Percentiles rank a stretch among this genome's conserved stretches.
Conservation (phyloP, 306 rosid species). For the Mimosa bimucronata region DNA sequence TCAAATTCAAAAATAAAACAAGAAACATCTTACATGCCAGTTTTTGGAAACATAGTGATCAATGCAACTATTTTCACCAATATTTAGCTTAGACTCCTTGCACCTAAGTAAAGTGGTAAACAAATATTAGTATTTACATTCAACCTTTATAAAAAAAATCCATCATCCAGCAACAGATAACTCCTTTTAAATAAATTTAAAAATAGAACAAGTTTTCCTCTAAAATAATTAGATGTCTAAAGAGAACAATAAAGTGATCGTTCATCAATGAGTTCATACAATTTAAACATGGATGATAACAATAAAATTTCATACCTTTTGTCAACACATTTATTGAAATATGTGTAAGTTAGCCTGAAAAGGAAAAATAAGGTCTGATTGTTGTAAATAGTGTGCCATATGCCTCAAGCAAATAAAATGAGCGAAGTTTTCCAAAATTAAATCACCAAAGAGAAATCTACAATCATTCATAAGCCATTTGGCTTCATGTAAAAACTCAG, state of each 20-base stretch:
- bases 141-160: constrained; percentile 2
- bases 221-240: constrained; percentile 19
- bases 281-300: neutral
- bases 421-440: neutral
- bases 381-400: neutral
- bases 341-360: constrained; percentile 93
- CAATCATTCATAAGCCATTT: neutral
- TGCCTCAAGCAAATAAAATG: constrained; percentile 14
- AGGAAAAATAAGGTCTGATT: constrained; percentile 31
- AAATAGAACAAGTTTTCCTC: constrained; percentile 9
- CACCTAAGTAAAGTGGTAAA: constrained; percentile 62
- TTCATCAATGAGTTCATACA: constrained; percentile 4
- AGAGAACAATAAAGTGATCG: constrained; percentile 18
- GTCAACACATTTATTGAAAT: constrained; percentile 90
- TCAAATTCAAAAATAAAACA: neutral
- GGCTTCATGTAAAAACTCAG: neutral
- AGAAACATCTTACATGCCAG: constrained; percentile 78
- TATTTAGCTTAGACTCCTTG: constrained; percentile 93
- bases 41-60: constrained; percentile 97
- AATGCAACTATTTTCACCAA: constrained; percentile 98
- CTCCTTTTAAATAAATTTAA: neutral
- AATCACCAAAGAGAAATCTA: neutral
- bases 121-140: constrained; percentile 2
- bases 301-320: constrained; percentile 63
- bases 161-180: neutral